Percentiles rank a stretch among this genome's conserved stretches.
Evolutionary conservation across 768 basidiomycete species (phyloP).

Genomic region (Lactarius indigo): DNA sequence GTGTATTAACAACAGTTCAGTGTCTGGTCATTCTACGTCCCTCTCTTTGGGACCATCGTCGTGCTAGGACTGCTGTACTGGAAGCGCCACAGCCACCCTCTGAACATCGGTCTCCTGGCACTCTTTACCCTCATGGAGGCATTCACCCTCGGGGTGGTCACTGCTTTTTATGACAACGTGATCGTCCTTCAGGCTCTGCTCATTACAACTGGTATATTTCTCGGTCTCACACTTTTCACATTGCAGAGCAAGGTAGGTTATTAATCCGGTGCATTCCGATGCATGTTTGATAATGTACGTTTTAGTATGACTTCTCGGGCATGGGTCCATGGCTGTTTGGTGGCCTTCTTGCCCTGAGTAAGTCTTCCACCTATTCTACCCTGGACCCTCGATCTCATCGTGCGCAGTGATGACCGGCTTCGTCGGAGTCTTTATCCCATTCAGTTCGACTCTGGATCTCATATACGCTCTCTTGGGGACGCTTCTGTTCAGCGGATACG

Average conservation of each 20-base stretch:
- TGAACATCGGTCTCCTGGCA: constrained; percentile 80
- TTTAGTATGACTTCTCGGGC: constrained; percentile 89
- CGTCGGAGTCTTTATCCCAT: constrained; percentile 84
- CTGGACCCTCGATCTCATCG: not conserved
- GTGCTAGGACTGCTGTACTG: constrained; percentile 81
- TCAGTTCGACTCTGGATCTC: constrained; percentile 75
- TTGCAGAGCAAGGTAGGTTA: constrained; percentile 82
- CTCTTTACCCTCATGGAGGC: constrained; percentile 91
- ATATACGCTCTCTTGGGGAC: constrained; percentile 74
- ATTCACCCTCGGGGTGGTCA: constrained; percentile 81
- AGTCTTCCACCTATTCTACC: constrained; percentile 26
- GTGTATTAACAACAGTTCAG: constrained; percentile 35
- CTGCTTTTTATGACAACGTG: constrained; percentile 66
- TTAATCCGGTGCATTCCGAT: not conserved
- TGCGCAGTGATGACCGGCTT: constrained; percentile 70
- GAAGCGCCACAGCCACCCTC: constrained; percentile 89
- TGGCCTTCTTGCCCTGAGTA: constrained; percentile 74
- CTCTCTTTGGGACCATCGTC: constrained; percentile 73
- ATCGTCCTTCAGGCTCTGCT: constrained; percentile 88
- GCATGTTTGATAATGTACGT: not conserved
- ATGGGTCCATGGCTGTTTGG: constrained; percentile 90
- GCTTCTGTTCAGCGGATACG: constrained; percentile 84
- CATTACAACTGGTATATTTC: constrained; percentile 89
- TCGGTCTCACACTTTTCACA: constrained; percentile 92
- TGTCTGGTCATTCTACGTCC: constrained; percentile 75